Conservation (phyloP, 148 eudicot species). For the Cornus florida region DNA sequence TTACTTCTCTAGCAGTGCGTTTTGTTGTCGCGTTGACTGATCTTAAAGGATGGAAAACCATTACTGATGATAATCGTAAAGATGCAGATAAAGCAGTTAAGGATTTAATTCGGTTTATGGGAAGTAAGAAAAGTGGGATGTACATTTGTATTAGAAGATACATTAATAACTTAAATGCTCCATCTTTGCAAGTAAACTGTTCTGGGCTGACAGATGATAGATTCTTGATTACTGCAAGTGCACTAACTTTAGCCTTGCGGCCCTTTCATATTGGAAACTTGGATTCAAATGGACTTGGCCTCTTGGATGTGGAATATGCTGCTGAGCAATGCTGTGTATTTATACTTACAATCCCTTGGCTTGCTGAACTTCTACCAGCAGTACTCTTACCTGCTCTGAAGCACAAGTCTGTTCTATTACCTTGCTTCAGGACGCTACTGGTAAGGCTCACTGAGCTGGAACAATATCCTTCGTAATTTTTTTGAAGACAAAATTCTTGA, state of each 20-base stretch:
- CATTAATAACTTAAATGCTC: conserved; percentile 49
- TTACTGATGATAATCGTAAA: conserved; percentile 35
- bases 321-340: conserved; percentile 65
- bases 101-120: conserved; percentile 59
- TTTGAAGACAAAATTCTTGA: background rate
- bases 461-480: conserved; percentile 7
- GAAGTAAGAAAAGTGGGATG: conserved; percentile 61
- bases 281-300: conserved; percentile 29
- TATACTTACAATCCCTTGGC: conserved; percentile 81
- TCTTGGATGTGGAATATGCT: conserved; percentile 45
- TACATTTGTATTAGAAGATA: conserved; percentile 69
- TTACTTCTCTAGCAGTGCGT: conserved; percentile 71
- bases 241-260: conserved; percentile 69
- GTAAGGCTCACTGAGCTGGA: conserved; percentile 43
- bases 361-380: conserved; percentile 74
- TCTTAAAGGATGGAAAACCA: conserved; percentile 72
- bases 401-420: conserved; percentile 67
- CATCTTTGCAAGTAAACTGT: conserved; percentile 30
- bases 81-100: conserved; percentile 64
- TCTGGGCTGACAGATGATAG: conserved; percentile 56
- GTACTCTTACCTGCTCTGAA: conserved; percentile 75
- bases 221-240: conserved; percentile 85
- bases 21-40: conserved; percentile 75
- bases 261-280: conserved; percentile 56
- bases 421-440: conserved; percentile 78